A percentile compares a stretch with the other conserved stretches of the same genome.
Conservation (phyloP, 768 basidiomycete species). For the Russula sp. region DNA sequence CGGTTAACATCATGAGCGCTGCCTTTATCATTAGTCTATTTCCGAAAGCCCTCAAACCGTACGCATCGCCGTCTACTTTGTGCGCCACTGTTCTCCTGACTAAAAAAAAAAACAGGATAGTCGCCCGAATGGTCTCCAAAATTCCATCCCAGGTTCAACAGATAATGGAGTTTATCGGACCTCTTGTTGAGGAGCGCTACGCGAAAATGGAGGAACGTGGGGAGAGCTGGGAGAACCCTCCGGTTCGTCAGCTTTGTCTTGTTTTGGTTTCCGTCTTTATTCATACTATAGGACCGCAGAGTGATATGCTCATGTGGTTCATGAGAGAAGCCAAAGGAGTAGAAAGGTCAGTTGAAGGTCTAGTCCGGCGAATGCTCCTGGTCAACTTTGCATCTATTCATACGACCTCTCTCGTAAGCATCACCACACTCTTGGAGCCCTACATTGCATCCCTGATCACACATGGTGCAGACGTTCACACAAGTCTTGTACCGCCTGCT, state of each 20-base stretch:
- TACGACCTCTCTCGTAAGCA: slow-evolving; percentile 28
- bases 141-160: neutral
- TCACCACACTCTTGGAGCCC: neutral
- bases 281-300: slow-evolving; percentile 23
- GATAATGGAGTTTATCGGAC: neutral
- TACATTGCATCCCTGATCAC: neutral
- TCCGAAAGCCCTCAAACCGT: slow-evolving; percentile 42
- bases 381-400: slow-evolving; percentile 35
- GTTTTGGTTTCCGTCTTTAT: neutral
- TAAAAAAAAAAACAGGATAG: slow-evolving; percentile 14
- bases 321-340: slow-evolving; percentile 29
- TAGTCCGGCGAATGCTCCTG: slow-evolving; percentile 28
- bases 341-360: slow-evolving; percentile 27
- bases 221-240: neutral
- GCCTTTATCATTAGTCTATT: slow-evolving; percentile 31
- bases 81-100: slow-evolving; percentile 18
- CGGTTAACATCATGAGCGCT: slow-evolving; percentile 31
- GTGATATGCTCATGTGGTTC: slow-evolving; percentile 37
- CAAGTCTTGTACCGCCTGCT: slow-evolving; percentile 23
- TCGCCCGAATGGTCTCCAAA: slow-evolving; percentile 25
- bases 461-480: neutral
- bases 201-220: slow-evolving; percentile 18
- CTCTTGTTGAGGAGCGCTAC: slow-evolving; percentile 4
- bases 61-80: slow-evolving; percentile 19
- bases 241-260: slow-evolving; percentile 4